These are phyloP conservation scores for Fraxinus platypoda DNA, from an alignment of 305 asterid species.

Conservation along the genomic window DNA sequence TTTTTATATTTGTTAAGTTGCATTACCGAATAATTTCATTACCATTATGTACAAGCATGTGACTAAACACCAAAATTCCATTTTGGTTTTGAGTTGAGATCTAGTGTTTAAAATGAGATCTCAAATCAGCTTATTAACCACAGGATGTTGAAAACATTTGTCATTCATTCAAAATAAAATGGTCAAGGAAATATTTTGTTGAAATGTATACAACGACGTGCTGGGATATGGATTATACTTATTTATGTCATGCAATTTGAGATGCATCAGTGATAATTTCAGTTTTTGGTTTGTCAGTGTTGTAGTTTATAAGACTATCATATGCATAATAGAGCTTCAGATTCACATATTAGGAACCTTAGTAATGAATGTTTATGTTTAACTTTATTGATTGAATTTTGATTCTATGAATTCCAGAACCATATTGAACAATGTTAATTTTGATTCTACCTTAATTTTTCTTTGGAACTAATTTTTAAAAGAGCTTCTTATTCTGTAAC, in stretches of 20 bases:
- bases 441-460: no score
- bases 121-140: neutral
- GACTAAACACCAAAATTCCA: neutral
- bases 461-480: no score
- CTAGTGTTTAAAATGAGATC: neutral
- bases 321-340: neutral
- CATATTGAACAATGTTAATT: neutral
- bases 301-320: neutral
- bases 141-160: neutral
- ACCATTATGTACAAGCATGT: neutral
- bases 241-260: neutral
- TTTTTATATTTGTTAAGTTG: neutral
- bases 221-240: neutral
- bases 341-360: neutral
- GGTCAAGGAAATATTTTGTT: neutral
- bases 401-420: neutral
- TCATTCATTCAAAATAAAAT: neutral
- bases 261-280: neutral
- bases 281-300: neutral
- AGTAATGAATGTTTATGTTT: neutral
- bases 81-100: neutral
- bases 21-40: neutral
- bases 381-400: neutral
- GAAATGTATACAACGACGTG: neutral
- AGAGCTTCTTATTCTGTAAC: no score